Conservation (phyloP, 2,329 filamentous ascomycete genomes). For the Alternaria dauci region DNA sequence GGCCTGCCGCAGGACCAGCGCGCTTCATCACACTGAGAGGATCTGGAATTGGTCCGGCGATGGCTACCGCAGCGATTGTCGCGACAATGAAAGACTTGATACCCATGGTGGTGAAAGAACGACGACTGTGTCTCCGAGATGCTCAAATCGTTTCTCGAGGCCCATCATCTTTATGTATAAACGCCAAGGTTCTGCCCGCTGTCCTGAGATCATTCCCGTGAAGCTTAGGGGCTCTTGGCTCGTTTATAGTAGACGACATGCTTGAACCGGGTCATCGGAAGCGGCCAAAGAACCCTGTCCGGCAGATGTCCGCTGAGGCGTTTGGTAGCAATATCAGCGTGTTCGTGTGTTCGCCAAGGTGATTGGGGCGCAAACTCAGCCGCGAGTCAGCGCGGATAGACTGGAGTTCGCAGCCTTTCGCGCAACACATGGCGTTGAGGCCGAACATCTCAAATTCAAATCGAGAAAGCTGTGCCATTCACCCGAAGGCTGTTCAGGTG, state of each 20-base stretch:
- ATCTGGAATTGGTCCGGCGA: conserved; percentile 35
- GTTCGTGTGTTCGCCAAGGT: not conserved
- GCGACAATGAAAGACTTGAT: conserved; percentile 34
- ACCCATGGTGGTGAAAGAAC: conserved; percentile 28
- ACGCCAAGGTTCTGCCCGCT: conserved; percentile 2
- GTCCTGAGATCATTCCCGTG: conserved; percentile 10
- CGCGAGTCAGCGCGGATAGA: not conserved
- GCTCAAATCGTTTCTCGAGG: not conserved
- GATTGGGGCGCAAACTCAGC: not conserved
- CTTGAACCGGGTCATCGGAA: conserved; percentile 29
- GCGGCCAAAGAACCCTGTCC: conserved; percentile 8
- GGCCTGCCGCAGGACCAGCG: conserved; percentile 39
- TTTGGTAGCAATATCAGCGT: conserved; percentile 1
- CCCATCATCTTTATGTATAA: conserved; percentile 27
- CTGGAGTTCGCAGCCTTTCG: not conserved
- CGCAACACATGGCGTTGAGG: not conserved
- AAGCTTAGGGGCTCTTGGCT: conserved; percentile 39
- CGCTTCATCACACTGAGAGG: conserved; percentile 39
- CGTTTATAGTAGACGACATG: conserved; percentile 36
- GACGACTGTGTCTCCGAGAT: not conserved
- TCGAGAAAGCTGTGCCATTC: conserved; percentile 17
- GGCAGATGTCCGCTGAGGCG: not conserved
- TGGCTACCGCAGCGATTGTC: conserved; percentile 28
- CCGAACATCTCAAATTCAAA: not conserved
- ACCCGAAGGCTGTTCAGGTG: conserved; percentile 20